Conservation (phyloP, 257 asterid genomes). For the Avicennia marina region DNA sequence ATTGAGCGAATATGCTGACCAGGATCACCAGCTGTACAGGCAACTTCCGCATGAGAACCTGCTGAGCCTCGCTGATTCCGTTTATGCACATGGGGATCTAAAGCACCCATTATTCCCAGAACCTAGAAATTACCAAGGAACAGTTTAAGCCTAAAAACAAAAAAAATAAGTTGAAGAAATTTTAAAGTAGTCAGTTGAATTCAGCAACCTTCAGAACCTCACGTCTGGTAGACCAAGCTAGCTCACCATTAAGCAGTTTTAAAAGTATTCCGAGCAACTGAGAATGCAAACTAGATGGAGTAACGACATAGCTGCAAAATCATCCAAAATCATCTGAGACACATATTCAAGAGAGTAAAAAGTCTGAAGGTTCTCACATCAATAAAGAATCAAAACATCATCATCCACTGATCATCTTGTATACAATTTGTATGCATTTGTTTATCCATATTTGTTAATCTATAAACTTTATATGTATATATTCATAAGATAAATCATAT, state of each 20-base stretch:
- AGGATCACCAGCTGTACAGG: slow-evolving; percentile 74
- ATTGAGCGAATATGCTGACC: slow-evolving; percentile 79
- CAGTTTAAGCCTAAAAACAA: slow-evolving; percentile 14
- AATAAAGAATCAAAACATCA: slow-evolving; percentile 15
- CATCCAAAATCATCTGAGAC: slow-evolving; percentile 21
- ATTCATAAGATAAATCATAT: neutral
- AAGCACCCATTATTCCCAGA: slow-evolving; percentile 98
- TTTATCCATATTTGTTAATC: neutral
- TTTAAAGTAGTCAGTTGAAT: slow-evolving; percentile 12
- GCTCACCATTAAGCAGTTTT: slow-evolving; percentile 93
- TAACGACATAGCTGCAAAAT: slow-evolving; percentile 74
- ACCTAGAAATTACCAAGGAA: slow-evolving; percentile 48
- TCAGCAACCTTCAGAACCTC: slow-evolving; percentile 87
- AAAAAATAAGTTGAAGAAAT: slow-evolving; percentile 1
- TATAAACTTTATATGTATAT: neutral
- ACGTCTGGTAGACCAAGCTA: slow-evolving; percentile 97
- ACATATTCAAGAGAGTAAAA: slow-evolving; percentile 2
- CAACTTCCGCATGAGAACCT: slow-evolving; percentile 93
- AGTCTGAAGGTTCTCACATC: neutral
- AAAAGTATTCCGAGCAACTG: slow-evolving; percentile 89
- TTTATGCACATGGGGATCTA: slow-evolving; percentile 94
- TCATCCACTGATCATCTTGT: neutral
- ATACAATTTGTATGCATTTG: neutral
- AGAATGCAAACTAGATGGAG: slow-evolving; percentile 94
- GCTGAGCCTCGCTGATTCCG: slow-evolving; percentile 79